phyloP scores from a whole-genome alignment of 768 basidiomycete species.

The Lactifluus subvellereus region DNA sequence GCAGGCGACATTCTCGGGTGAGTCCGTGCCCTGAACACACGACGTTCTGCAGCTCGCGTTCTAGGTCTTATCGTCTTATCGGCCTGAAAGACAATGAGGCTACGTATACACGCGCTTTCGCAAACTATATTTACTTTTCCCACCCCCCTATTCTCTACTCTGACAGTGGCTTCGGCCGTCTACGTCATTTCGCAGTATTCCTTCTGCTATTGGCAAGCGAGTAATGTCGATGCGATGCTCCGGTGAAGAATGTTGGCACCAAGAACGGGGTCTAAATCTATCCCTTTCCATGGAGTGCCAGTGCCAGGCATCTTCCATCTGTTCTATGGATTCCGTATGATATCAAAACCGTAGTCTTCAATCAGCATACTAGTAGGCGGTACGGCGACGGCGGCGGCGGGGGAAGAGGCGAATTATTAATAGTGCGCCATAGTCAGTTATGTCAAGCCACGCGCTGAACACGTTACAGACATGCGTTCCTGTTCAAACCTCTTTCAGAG shows the following conservation, averaged over 20 bases:
- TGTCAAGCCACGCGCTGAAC: slow-evolving; percentile 21
- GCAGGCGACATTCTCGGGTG: not conserved
- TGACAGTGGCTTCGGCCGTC: not conserved
- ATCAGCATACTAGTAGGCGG: not conserved
- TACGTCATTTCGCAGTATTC: slow-evolving; percentile 5
- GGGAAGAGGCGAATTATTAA: not conserved
- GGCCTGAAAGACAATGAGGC: slow-evolving; percentile 10
- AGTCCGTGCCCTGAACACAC: slow-evolving; percentile 1
- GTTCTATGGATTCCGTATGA: not conserved
- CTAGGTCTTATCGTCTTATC: not conserved
- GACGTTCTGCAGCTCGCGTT: not conserved
- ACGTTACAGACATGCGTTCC: slow-evolving; percentile 16
- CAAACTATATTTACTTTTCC: not conserved
- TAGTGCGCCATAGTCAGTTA: not conserved
- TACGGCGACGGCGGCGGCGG: not conserved
- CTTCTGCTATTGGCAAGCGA: not conserved
- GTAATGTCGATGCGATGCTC: not conserved
- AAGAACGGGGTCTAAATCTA: not conserved
- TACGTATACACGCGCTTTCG: slow-evolving; percentile 8
- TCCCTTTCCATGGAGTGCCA: not conserved
- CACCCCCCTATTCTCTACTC: not conserved
- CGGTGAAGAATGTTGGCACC: not conserved
- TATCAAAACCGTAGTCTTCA: not conserved
- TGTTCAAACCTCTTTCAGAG: not conserved
- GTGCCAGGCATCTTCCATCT: not conserved